Base-by-base conservation (phyloP, 2,329 filamentous ascomycete species). In the Cladophialophora carrionii region DNA sequence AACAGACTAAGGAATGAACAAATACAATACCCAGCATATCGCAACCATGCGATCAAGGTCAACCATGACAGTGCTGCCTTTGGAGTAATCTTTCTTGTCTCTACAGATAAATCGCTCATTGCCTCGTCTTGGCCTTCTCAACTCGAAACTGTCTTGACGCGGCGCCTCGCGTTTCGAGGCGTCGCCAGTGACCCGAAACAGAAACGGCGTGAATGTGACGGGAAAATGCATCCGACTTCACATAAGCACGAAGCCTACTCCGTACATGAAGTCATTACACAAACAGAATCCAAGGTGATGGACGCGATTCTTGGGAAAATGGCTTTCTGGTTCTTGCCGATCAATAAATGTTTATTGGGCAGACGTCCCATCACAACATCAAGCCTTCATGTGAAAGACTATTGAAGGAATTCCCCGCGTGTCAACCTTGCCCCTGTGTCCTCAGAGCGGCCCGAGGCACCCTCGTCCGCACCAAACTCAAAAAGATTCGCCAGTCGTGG, bases 61-160 rank as follows among this genome's bases (percentile, higher is more conserved):
- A 43, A 6, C 37, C 2, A 17, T 43, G 14, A 43, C 17, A 43
- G 3, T n/a, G n/a, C 26, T 29, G 6, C 26, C 3, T 29, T 3
- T 6, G 26, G 26, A 3, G 26, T 29, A 29, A 3, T 29, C 26
- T n/a, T n/a, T n/a, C n/a, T n/a, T n/a, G 2, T 8, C 14, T 14
- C 12, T 17, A 17, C 17, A n/a, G 17, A 43, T n/a, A 43, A 6
- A 20, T 43, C 37, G 4, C 37, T 14, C 5, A 7, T 43, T n/a
- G n/a, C 37, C 37, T 43, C 37, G 48, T 17, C 20, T 29, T 51
- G 20, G 48, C 48, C 24, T 26, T 14, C 22, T 29, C 48, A 14
- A 12, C 48, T 26, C 55, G 32, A 57, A 57, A 57, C 55, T 14
- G 32, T 6, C 20, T 32, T 43, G 57, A 49, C 57, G 37, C 34